Percentiles rank a stretch among this genome's conserved stretches.
Conservation (phyloP, 202 grass and related monocot species). For the Saccharum hybrid region DNA sequence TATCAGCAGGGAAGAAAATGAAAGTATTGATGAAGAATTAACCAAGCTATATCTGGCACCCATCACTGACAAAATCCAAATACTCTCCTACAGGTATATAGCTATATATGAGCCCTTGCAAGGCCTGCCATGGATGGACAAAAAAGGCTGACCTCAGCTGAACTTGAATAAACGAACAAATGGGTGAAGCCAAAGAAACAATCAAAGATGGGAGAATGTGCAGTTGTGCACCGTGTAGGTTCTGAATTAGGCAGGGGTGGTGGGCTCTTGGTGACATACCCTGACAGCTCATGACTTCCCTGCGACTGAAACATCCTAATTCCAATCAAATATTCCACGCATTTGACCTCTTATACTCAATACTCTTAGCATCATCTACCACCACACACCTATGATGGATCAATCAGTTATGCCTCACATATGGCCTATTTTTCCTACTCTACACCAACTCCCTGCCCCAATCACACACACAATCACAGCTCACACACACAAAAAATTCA, state of each 20-base stretch:
- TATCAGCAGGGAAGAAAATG: neutral
- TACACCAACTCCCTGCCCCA: neutral
- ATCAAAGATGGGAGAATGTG: neutral
- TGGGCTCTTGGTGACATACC: conserved; percentile 20
- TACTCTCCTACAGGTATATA: neutral
- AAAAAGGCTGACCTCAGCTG: neutral
- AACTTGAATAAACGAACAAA: neutral
- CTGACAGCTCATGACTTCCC: conserved; percentile 40
- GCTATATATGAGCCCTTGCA: neutral
- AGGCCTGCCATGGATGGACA: neutral
- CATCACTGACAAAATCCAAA: neutral
- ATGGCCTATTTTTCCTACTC: conserved; percentile 7
- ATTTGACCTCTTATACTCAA: conserved; percentile 46
- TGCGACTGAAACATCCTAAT: neutral
- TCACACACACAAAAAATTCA: too few species aligned
- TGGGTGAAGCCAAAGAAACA: neutral
- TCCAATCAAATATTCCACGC: conserved; percentile 32
- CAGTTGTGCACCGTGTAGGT: neutral
- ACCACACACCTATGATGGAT: conserved; percentile 35
- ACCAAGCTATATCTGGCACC: neutral
- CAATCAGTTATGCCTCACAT: conserved; percentile 10
- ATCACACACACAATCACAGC: too few species aligned
- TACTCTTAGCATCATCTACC: neutral
- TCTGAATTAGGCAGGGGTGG: conserved; percentile 27
- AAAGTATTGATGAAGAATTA: neutral